phyloP scores from a whole-genome alignment of 2,329 filamentous ascomycete species.

The Botryotinia globosa region DNA sequence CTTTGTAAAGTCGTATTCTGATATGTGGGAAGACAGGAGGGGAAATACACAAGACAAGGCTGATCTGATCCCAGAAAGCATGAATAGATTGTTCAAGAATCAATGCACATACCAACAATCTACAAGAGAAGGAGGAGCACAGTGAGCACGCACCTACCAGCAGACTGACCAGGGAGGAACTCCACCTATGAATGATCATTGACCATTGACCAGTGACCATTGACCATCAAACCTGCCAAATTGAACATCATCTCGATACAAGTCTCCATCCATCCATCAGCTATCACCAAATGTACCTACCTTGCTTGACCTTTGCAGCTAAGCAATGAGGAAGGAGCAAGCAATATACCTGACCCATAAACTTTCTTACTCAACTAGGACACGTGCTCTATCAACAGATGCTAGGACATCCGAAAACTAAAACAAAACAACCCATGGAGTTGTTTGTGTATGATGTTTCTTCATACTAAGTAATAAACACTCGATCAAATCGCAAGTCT shows the following conservation, averaged over 20 bases:
- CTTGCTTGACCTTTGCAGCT: not conserved
- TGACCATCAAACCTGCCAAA: conserved; percentile 15
- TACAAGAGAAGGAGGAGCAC: not conserved
- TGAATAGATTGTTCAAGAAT: conserved; percentile 14
- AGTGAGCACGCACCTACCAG: conserved; percentile 17
- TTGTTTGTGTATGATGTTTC: not conserved
- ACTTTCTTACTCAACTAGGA: not conserved
- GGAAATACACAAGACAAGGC: conserved; percentile 17
- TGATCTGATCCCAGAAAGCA: conserved; percentile 21
- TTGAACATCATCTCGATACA: conserved; percentile 9
- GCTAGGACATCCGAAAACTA: not conserved
- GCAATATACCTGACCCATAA: not conserved
- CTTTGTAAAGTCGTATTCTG: not conserved
- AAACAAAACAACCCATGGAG: conserved; percentile 16
- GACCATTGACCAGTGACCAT: too few relatives aligned
- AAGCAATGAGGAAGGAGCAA: conserved; percentile 10
- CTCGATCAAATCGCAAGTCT: conserved; percentile 21
- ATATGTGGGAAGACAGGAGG: conserved; percentile 14
- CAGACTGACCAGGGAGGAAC: conserved; percentile 8
- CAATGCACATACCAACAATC: conserved; percentile 19
- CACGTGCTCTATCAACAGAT: not conserved
- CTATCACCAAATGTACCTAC: not conserved
- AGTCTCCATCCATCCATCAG: not conserved
- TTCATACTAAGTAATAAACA: conserved; percentile 6
- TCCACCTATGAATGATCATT: too few relatives aligned